Evolutionary conservation across 2,329 filamentous ascomycete genomes (phyloP), one percentile per base, ranked within the genome.

Genomic region (Clarireedia sp.): DNA sequence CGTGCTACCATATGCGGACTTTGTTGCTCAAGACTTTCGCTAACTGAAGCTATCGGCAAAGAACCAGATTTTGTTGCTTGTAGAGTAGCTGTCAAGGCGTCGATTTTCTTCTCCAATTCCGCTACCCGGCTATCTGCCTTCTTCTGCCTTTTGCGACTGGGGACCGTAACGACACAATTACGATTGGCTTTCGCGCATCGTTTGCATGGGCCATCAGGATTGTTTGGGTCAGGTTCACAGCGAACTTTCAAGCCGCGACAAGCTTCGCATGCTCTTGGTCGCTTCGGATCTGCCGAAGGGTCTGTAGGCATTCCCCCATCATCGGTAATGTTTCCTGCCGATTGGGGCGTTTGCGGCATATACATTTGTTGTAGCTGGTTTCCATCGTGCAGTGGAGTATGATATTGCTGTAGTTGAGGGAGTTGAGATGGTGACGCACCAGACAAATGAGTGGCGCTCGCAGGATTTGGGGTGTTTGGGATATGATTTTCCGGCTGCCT

Each of bases 91-190:
- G 71, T 67, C 66, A 75, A 69, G 0, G 69, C 68, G 51, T 70
- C 65, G 59, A 75, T 72, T 59, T 74, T 72, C 59, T 70, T 69
- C 64, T 75, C 73, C 48, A 75, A 62, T 58, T 75, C 73, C 38
- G 72, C 71, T 3, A 75, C 73, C 24, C 73, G 61, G 38, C 71
- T 73, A 50, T 75, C 73, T 7, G 73, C 73, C 58, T 73, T 69
- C 62, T 74, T 74, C 49, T 73, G 69, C 56, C 72, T 69, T 61
- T 73, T 74, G 19, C 73, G 68, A 65, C 69, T 72, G 17, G 72
- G 64, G 5, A 66, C 66, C 40, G 71, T 72, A 52, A 73, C 69
- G 21, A 73, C 61, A 49, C 73, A 75, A 49, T 66, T 63, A 10
- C 71, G 64, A 38, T 69, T 69, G 5, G 70, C 66, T 57, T 72